Percentiles rank a stretch among this genome's conserved stretches.
phyloP scores from a whole-genome alignment of 1,284 basidiomycete species.

The Dichomitus squalens region DNA sequence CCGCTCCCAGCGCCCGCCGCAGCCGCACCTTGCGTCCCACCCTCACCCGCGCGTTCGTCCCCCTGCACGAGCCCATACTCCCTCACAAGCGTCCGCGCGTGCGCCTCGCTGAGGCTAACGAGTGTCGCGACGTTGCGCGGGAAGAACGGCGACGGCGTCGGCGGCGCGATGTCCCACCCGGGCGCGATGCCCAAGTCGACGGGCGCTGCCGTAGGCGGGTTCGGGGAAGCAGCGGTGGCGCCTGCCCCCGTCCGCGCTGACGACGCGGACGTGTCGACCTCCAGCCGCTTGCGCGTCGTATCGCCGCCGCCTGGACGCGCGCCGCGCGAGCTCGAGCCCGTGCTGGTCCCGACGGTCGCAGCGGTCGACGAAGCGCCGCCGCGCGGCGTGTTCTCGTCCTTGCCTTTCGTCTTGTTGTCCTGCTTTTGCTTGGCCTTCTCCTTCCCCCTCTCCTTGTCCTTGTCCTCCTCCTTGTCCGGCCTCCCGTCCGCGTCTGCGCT shows the following conservation, averaged over 20 bases:
- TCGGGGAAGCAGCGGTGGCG: too few species aligned
- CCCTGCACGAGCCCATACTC: slow-evolving; percentile 45
- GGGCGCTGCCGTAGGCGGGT: too few species aligned
- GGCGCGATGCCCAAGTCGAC: background rate
- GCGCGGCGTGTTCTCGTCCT: background rate
- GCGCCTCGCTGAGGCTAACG: slow-evolving; percentile 42
- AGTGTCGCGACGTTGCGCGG: slow-evolving; percentile 40
- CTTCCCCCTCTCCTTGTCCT: background rate
- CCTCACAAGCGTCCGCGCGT: slow-evolving; percentile 39
- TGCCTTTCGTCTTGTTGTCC: background rate
- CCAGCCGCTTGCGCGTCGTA: background rate
- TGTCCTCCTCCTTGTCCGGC: background rate
- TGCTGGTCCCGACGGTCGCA: background rate
- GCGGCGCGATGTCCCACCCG: slow-evolving; percentile 10
- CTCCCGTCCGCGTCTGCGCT: background rate
- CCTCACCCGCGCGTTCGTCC: slow-evolving; percentile 9
- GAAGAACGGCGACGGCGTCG: slow-evolving; percentile 31
- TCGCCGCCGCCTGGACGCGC: background rate
- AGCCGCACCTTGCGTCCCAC: background rate
- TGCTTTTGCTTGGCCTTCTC: background rate
- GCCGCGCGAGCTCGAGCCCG: background rate
- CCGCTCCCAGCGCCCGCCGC: background rate
- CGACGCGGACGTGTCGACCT: background rate
- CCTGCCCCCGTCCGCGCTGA: too few species aligned
- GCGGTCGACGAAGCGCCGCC: slow-evolving; percentile 31